Evolutionary conservation across 2,329 filamentous ascomycete species (phyloP).

Genomic region (Trichophyton benhamiae): DNA sequence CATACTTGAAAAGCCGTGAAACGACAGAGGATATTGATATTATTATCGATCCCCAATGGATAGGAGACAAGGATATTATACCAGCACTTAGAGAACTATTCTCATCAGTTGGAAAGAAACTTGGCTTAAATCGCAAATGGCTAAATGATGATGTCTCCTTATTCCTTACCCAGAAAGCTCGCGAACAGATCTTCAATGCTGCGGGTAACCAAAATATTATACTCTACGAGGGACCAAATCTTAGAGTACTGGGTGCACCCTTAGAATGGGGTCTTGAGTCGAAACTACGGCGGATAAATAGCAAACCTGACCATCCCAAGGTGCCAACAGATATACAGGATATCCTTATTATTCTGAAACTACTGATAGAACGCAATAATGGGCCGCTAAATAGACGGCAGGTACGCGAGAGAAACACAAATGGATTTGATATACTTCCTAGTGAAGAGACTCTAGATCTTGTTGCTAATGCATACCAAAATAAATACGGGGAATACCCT

Average conservation of each 20-base stretch:
- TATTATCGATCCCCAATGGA: conserved; percentile 18
- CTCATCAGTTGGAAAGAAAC: conserved; percentile 15
- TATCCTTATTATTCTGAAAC: conserved; percentile 20
- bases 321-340: conserved; percentile 20
- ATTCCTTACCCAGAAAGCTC: conserved; percentile 16
- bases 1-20: conserved; percentile 9
- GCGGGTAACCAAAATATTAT: conserved; percentile 23
- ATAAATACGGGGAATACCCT: conserved; percentile 13
- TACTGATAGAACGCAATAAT: conserved; percentile 16
- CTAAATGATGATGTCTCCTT: conserved; percentile 23
- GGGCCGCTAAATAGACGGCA: conserved; percentile 18
- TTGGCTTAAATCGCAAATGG: conserved; percentile 18
- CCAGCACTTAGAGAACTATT: conserved; percentile 19
- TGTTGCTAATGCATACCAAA: conserved; percentile 21
- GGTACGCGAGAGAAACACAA: conserved; percentile 20
- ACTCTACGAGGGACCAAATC: conserved; percentile 19
- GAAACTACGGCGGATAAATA: conserved; percentile 23
- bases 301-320: conserved; percentile 15
- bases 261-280: conserved; percentile 27
- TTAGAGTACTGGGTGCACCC: conserved; percentile 22
- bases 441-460: conserved; percentile 20
- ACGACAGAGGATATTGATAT: conserved; percentile 13
- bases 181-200: conserved; percentile 17
- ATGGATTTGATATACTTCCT: conserved; percentile 21
- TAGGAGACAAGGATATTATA: conserved; percentile 23